Evolutionary conservation across 495 filamentous ascomycete genomes (phyloP).

Genomic region (Corynascus novoguineensis): DNA sequence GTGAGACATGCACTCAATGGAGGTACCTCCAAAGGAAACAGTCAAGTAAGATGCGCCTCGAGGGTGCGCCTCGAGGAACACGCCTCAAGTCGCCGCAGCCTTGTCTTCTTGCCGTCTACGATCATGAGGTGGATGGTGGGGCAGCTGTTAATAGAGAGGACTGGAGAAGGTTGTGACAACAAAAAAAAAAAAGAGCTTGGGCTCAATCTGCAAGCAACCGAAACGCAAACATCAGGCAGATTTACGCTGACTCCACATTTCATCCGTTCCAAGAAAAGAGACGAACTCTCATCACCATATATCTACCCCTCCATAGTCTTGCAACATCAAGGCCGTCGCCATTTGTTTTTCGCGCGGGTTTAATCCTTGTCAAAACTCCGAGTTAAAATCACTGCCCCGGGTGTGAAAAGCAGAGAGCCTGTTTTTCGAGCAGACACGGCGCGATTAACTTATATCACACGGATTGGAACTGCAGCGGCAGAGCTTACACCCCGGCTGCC

Average conservation of each 20-base stretch:
- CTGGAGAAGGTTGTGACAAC: background rate
- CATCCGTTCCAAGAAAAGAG: slow-evolving; percentile 4
- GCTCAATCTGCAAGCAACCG: no score
- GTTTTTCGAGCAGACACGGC: background rate
- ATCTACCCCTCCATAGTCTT: no score
- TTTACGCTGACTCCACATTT: background rate
- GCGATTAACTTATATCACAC: background rate
- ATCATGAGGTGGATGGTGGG: background rate
- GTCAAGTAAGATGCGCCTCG: background rate
- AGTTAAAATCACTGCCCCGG: background rate
- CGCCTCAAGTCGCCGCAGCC: background rate
- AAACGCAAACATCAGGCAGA: slow-evolving; percentile 1
- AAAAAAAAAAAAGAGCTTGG: background rate
- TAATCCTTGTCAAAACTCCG: background rate
- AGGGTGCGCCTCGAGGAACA: background rate
- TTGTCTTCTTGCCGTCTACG: background rate
- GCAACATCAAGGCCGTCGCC: background rate
- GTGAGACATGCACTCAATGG: no score
- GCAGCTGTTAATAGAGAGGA: background rate
- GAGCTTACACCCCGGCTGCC: slow-evolving; percentile 1
- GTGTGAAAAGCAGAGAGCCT: no score
- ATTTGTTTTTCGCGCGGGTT: background rate
- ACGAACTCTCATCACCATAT: background rate
- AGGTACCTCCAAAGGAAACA: background rate
- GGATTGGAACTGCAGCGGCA: background rate